Percentiles rank a stretch among this genome's conserved stretches.
phyloP scores from a whole-genome alignment of 331 rosid genomes.

The Cydonia oblonga region DNA sequence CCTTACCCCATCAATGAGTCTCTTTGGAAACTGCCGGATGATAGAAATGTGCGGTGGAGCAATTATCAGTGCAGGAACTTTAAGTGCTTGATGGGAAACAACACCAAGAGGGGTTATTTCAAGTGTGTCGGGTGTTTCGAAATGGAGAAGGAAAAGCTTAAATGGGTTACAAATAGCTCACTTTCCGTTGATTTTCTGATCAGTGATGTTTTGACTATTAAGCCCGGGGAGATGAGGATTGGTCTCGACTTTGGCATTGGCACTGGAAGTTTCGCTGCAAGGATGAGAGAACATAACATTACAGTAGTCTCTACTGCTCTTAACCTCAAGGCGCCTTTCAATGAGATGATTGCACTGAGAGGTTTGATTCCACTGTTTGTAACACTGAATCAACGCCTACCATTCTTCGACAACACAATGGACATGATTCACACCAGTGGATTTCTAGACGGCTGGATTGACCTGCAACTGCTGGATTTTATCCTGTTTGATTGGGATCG shows the following conservation, averaged over 20 bases:
- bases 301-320: constrained; percentile 69
- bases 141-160: constrained; percentile 74
- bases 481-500: constrained; percentile 87
- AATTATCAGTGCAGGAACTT: constrained; percentile 72
- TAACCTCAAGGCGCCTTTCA: constrained; percentile 88
- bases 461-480: constrained; percentile 61
- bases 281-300: constrained; percentile 74
- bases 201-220: constrained; percentile 36
- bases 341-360: constrained; percentile 72
- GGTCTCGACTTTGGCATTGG: constrained; percentile 74
- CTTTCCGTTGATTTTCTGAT: constrained; percentile 40
- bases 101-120: constrained; percentile 54
- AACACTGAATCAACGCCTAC: constrained; percentile 68
- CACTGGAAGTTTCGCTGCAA: constrained; percentile 84
- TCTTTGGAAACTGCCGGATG: constrained; percentile 63
- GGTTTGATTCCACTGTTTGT: constrained; percentile 72
- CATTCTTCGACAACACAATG: constrained; percentile 82
- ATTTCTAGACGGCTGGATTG: constrained; percentile 85
- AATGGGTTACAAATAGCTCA: constrained; percentile 61
- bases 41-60: constrained; percentile 78
- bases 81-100: constrained; percentile 56
- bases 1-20: constrained; percentile 74
- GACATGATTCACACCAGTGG: constrained; percentile 78
- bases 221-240: constrained; percentile 58
- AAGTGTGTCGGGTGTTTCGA: constrained; percentile 82